Evolutionary conservation across 2,329 filamentous ascomycete species (phyloP).

Genomic region (Penicillium sp.): DNA sequence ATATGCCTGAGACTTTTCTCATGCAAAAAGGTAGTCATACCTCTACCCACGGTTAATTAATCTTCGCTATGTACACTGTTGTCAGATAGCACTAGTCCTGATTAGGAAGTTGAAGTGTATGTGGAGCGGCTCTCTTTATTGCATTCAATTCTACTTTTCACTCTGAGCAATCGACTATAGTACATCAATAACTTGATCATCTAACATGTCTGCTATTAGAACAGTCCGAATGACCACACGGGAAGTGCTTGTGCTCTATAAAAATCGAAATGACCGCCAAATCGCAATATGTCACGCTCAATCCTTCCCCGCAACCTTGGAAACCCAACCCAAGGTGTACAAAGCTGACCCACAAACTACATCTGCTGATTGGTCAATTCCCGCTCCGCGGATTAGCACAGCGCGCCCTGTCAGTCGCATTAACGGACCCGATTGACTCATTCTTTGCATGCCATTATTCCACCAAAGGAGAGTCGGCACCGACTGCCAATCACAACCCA

Average conservation of each 20-base stretch:
- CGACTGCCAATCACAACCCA: slow-evolving; percentile 2
- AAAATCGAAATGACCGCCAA: no score
- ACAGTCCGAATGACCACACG: accelerated
- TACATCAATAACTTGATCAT: neutral
- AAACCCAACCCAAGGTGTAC: neutral
- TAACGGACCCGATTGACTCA: neutral
- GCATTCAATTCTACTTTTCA: neutral
- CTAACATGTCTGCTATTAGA: neutral
- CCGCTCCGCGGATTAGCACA: neutral
- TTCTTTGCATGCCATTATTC: neutral
- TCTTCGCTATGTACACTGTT: neutral
- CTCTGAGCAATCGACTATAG: neutral
- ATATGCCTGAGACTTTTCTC: neutral
- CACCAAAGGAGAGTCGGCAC: neutral
- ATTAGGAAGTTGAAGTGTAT: neutral
- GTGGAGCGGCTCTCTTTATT: neutral
- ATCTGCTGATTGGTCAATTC: neutral
- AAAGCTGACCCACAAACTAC: neutral
- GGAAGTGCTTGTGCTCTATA: neutral
- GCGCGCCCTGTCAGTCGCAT: neutral
- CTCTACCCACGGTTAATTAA: neutral
- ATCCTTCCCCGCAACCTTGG: neutral
- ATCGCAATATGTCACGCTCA: neutral
- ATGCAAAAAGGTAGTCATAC: no score
- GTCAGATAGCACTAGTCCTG: neutral